A percentile compares a stretch with the other conserved stretches of the same genome.
Evolutionary conservation across 306 rosid species (phyloP).

Genomic region (Acacia acuminata): DNA sequence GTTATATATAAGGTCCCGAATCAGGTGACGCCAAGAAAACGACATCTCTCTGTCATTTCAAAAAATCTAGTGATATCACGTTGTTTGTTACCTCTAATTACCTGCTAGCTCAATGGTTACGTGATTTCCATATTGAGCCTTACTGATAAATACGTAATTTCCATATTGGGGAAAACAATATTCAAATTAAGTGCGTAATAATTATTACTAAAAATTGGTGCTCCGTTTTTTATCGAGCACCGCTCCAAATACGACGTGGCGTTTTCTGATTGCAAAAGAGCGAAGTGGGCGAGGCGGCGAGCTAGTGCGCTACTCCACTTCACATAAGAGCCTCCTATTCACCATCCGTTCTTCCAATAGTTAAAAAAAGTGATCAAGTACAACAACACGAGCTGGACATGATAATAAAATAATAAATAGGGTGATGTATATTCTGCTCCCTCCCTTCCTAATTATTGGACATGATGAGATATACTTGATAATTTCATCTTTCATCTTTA

Average conservation of each 20-base stretch:
- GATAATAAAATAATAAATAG: too few relatives aligned
- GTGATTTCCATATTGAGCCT: neutral
- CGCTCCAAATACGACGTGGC: neutral
- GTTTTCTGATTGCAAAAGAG: neutral
- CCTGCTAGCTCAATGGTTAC: neutral
- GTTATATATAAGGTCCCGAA: neutral
- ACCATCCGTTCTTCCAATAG: neutral
- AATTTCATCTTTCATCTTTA: too few relatives aligned
- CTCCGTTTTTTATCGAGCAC: neutral
- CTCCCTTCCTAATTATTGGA: too few relatives aligned
- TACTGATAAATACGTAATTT: too few relatives aligned
- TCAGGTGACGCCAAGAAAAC: conserved; percentile 16
- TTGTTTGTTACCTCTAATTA: neutral
- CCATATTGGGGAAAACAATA: too few relatives aligned
- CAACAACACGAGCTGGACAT: neutral
- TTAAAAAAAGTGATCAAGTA: neutral
- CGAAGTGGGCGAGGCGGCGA: neutral
- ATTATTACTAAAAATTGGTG: neutral
- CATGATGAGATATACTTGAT: too few relatives aligned
- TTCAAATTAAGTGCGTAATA: neutral
- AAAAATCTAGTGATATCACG: neutral
- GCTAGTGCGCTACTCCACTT: neutral
- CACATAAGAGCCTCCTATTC: neutral
- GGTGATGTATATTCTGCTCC: too few relatives aligned
- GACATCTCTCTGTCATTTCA: neutral